phyloP scores from a whole-genome alignment of 768 basidiomycete genomes.

The Lentinus tigrinus region DNA sequence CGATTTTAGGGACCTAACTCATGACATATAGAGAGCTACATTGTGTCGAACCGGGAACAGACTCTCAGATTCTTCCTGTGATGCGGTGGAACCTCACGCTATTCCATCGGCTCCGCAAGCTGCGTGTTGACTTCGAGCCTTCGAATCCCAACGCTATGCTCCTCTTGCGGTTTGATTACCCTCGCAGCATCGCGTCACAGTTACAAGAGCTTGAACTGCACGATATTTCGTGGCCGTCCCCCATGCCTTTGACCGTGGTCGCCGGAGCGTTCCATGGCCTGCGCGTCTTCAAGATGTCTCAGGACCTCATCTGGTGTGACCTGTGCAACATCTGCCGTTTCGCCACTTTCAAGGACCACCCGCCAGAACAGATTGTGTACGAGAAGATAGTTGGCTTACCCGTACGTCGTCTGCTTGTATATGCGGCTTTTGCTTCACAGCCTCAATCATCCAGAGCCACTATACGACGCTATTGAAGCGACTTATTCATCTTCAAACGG shows the following conservation, averaged over 20 bases:
- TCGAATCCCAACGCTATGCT: conserved; percentile 10
- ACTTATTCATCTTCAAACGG: conserved; percentile 2
- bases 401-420: conserved; percentile 1
- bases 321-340: conserved; percentile 18
- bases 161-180: conserved; percentile 17
- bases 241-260: conserved; percentile 4
- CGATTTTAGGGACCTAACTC: neutral
- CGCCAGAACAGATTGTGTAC: conserved; percentile 12
- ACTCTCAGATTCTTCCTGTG: neutral
- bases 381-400: conserved; percentile 17
- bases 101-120: conserved; percentile 10
- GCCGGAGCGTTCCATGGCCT: conserved; percentile 8
- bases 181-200: conserved; percentile 3
- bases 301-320: conserved; percentile 16
- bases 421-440: neutral
- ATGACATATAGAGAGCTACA: conserved; percentile 6
- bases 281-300: conserved; percentile 8
- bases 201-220: conserved; percentile 13
- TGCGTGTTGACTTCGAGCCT: conserved; percentile 16
- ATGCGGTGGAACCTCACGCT: conserved; percentile 5
- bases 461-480: conserved; percentile 2
- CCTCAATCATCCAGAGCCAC: conserved; percentile 2
- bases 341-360: conserved; percentile 14
- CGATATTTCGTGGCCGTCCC: conserved; percentile 16
- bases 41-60: conserved; percentile 9